Evolutionary conservation across 768 basidiomycete species (phyloP), one percentile per base, ranked within the genome.

Genomic region (Naganishia kalamii): DNA sequence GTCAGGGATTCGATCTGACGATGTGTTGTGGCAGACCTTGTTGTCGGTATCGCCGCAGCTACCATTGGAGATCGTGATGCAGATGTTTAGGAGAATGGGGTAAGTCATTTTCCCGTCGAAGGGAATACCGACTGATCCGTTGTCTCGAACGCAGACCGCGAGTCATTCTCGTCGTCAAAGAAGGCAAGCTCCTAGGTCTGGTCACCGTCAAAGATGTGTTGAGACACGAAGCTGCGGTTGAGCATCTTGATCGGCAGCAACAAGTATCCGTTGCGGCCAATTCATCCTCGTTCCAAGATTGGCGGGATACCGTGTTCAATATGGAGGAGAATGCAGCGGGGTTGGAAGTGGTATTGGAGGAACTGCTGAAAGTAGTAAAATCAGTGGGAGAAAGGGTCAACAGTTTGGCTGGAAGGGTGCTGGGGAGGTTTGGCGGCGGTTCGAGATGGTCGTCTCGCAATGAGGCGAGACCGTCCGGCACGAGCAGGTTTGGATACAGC

Each of bases 11-110:
- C 12, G 35, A 50, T 15, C 1, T 40, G 35, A 29, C 11, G 40
- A 12, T 50, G 35, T 37, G 2, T 21, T 52, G 66, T 11, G 33
- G 32, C 75, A 99, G 96, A 94, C 92, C 0, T 92, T 94, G 0
- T 83, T 99, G 72, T 92, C 90, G 0, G 92, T 96, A 12, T 88
- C 92, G 6, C 88, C 92, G 1, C 89, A 90, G 68, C 83, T 96
- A 43, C 92, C 92, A 0, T 81, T 99, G 46, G 96, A 99, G 77
- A 92, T 97, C 62, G 91, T 93, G 8, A 91, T 96, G 88, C 92
- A 99, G 74, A 80, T 99, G 29, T 99, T 98, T 82, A 90, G 94
- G 75, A 84, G 91, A 49, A 90, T 99, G 88, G 96, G 96, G 96
- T 96, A 73, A 70, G 90, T 82, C 40, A 13, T 19, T 29, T 48